These are phyloP conservation scores for Panicum hallii DNA, from an alignment of 202 grass and related monocot species.

Conservation along the genomic window DNA sequence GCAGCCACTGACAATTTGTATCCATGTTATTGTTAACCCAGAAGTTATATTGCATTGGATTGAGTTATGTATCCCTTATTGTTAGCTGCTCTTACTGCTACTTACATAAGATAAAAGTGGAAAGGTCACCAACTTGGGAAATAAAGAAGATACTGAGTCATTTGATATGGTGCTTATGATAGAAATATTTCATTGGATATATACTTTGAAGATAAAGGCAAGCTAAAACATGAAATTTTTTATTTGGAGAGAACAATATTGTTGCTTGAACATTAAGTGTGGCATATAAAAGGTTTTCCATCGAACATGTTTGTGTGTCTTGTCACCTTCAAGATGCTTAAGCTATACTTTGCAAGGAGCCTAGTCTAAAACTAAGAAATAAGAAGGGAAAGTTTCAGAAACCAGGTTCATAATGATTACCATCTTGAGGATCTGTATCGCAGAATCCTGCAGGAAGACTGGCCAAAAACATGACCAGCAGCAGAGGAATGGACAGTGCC, in stretches of 20 bases:
- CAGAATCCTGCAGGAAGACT: slow-evolving; percentile 49
- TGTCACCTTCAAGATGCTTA: slow-evolving; percentile 18
- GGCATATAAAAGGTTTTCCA: slow-evolving; percentile 4
- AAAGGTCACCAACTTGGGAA: slow-evolving; percentile 29
- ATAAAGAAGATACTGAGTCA: slow-evolving; percentile 27
- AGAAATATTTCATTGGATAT: slow-evolving; percentile 3
- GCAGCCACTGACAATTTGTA: slow-evolving; percentile 55
- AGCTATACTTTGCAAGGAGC: slow-evolving; percentile 28
- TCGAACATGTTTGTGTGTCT: slow-evolving; percentile 1
- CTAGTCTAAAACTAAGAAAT: slow-evolving; percentile 24
- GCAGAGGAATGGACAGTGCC: slow-evolving; percentile 36
- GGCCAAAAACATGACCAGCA: slow-evolving; percentile 54
- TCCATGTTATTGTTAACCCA: slow-evolving; percentile 12
- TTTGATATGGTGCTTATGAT: slow-evolving; percentile 22
- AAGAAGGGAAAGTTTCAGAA: slow-evolving; percentile 33
- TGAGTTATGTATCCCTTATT: slow-evolving; percentile 9
- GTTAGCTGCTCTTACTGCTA: slow-evolving; percentile 25
- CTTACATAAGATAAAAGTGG: slow-evolving; percentile 21
- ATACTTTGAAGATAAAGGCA: slow-evolving; percentile 20
- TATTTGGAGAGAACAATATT: slow-evolving; percentile 16
- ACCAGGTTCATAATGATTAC: slow-evolving; percentile 50
- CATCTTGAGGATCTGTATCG: slow-evolving; percentile 71
- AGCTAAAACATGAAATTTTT: background rate
- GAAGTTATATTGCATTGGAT: slow-evolving; percentile 2
- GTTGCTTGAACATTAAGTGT: slow-evolving; percentile 12